Evolutionary conservation across 345 rosid species (phyloP), one percentile per base, ranked within the genome.

Genomic region (Pseudoturritis turrita): DNA sequence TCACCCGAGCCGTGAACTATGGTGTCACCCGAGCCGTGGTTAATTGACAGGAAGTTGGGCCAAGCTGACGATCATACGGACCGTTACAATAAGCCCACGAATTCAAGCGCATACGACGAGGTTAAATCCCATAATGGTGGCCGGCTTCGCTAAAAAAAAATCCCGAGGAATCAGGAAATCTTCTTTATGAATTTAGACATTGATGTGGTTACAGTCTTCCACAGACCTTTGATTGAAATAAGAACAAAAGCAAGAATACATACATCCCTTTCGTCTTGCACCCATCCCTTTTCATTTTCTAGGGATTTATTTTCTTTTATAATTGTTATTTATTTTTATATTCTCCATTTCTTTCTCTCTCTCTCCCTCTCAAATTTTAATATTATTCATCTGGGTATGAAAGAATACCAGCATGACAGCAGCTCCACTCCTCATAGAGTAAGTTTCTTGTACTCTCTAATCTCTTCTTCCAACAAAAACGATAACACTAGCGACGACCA

Each of bases 381-480:
- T 33, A 8, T 45, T 56, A 31, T 29, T 62, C 74, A 54, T 54
- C 66, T 73, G 75, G 82, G 29, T 61, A 93, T 93, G 98, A 95
- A 89, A 79, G 92, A 84, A 50, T 93, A 84, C 39, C 85, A 81
- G 49, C 91, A 86, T 52, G 77, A 89, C 71, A 84, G 71, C 74
- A 89, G 81, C 69, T 84, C 81, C 68, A 81, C 75, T 31, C 74
- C 85, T 65, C 64, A 83, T 10, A 80, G 89, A 71, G 92, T 79
- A 35, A 87, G 82, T 83, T 90, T 92, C 90, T 77, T 92, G 74
- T 92, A 90, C 60, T 76, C 88, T 49, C 80, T 81, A 8, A 75
- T 73, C 79, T 85, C 88, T 62, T 72, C 88, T 76, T 82, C 92
- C 69, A 74, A 83, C 53, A 83, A 85, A 11, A 84, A 81, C 71